Evolutionary conservation across 345 rosid genomes (phyloP), one percentile per base, ranked within the genome.

Genomic region (Clarkia xantiana): DNA sequence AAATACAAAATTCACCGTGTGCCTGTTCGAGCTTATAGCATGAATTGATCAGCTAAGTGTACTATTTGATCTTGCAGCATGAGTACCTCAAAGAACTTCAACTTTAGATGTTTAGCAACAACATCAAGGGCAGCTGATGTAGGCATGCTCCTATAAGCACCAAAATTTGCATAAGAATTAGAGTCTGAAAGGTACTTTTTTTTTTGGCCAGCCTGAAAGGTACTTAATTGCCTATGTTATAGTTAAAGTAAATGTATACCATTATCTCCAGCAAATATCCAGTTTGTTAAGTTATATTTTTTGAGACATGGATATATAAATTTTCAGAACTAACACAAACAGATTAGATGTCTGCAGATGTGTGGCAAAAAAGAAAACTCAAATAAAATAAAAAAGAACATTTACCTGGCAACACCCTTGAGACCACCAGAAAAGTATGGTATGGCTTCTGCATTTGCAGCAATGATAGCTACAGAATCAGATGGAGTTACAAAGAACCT

Each of bases 401-500:
- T 53, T 56, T n/a, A 82, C 99, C 99, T 93, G 62, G 99, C 97
- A 76, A 93, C 99, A 58, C 99, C 97, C 79, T 93, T 87, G 58
- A 87, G 66, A 52, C 97, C 99, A 57, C 81, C 67, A 56, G 94
- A 82, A 77, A 93, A 93, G 62, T 84, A 93, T 18, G 99, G 97
- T 52, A 87, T 80, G 57, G 95, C 65, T 57, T 76, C 77, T 29
- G 99, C 94, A 77, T 93, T 93, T 62, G 99, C 97, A 53, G 99
- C 95, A 68, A 93, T 93, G 50, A 93, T 82, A 43, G 97, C 95
- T 57, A 93, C 95, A 44, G 99, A 87, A 80, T 87, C 97, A 44
- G 99, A 93, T 42, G 99, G 97, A 63, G 97, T 87, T 47, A 93
- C 97, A 67, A 93, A 93, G 74, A 93, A 93, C 86, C 95, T 93